These are phyloP conservation scores for Asparagopsis taxiformis DNA, from an alignment of 31 red algal species.

Conservation along the genomic window DNA sequence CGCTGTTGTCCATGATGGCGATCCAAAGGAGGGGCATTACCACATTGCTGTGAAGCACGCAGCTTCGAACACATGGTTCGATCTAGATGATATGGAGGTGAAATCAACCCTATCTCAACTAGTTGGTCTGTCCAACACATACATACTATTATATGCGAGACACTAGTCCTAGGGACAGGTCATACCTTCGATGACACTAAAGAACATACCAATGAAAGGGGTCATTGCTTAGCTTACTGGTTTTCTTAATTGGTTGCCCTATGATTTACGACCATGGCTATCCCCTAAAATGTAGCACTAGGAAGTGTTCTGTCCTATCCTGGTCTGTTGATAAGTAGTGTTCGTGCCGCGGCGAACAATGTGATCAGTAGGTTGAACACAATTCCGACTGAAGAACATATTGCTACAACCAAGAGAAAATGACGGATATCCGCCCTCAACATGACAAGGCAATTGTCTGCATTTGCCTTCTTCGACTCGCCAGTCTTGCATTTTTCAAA, in stretches of 20 bases:
- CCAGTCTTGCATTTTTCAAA: conserved; percentile 25
- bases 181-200: too few relatives aligned
- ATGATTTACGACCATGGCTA: background rate
- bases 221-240: too few relatives aligned
- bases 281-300: background rate
- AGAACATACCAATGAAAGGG: too few relatives aligned
- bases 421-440: background rate
- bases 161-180: conserved; percentile 17
- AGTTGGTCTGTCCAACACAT: conserved; percentile 58
- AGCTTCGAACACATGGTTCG: conserved; percentile 63
- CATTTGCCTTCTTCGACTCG: conserved; percentile 8
- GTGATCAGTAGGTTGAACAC: background rate
- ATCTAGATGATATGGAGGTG: conserved; percentile 38
- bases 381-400: conserved; percentile 6
- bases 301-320: background rate
- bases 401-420: conserved; percentile 6
- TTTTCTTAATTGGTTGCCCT: background rate
- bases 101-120: conserved; percentile 56
- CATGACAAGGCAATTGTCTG: background rate
- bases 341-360: background rate
- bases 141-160: conserved; percentile 58
- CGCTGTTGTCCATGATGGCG: conserved; percentile 58
- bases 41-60: conserved; percentile 45
- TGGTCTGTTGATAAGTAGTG: background rate
- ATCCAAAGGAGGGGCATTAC: conserved; percentile 34